Conservation (phyloP, 192 early-diverging fungal genomes). For the Glomus cerebriforme region DNA sequence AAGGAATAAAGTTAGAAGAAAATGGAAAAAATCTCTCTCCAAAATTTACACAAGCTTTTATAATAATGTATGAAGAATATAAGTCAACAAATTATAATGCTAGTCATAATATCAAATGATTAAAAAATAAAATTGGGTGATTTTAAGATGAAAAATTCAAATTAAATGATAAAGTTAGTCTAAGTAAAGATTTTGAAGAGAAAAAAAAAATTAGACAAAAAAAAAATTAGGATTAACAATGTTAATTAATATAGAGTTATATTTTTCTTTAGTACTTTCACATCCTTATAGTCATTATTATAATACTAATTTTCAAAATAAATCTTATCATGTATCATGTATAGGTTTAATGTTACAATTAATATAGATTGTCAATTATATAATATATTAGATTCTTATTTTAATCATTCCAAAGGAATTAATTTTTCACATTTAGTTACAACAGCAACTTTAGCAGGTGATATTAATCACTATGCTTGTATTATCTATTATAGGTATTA, state of each 20-base stretch:
- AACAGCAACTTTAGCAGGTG: not conserved
- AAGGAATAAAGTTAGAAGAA: too few relatives aligned
- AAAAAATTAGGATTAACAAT: not conserved
- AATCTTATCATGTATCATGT: not conserved
- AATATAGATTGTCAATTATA: too few relatives aligned
- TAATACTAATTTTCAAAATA: not conserved
- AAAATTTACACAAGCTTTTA: too few relatives aligned
- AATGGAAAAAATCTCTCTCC: too few relatives aligned
- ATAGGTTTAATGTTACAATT: not conserved
- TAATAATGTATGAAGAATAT: too few relatives aligned
- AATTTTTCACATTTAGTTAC: not conserved
- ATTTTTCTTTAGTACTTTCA: not conserved
- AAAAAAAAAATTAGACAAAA: not conserved
- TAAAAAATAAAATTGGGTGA: too few relatives aligned
- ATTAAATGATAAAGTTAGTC: too few relatives aligned
- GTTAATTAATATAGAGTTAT: not conserved
- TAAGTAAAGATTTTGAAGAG: not conserved
- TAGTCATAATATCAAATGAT: too few relatives aligned
- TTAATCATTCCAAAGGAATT: not conserved
- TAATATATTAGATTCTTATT: not conserved
- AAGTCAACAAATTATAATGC: too few relatives aligned
- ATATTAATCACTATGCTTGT: not conserved
- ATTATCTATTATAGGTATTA: not conserved
- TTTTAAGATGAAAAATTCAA: too few relatives aligned
- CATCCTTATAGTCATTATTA: not conserved